phyloP scores from a whole-genome alignment of 2,329 filamentous ascomycete species.

The Botrytis tulipae region DNA sequence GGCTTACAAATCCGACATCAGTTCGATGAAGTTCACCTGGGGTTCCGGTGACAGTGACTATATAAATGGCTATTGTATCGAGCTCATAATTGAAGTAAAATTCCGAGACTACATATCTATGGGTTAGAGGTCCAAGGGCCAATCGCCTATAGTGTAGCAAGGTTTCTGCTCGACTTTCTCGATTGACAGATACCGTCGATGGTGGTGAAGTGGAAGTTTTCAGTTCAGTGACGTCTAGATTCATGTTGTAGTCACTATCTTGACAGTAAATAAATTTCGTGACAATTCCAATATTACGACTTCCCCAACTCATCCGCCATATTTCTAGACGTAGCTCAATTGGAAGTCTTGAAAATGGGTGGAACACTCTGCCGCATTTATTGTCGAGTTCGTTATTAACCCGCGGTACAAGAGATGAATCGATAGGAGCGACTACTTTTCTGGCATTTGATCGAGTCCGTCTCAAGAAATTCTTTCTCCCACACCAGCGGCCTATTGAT shows the following conservation, averaged over 20 bases:
- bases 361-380: background rate
- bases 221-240: too few species aligned
- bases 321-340: background rate
- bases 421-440: background rate
- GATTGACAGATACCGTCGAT: background rate
- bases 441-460: background rate
- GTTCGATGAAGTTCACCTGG: too few species aligned
- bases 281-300: background rate
- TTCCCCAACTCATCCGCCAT: background rate
- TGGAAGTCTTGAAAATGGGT: background rate
- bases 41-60: too few species aligned
- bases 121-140: rapidly evolving
- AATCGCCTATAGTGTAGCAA: background rate
- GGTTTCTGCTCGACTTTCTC: background rate
- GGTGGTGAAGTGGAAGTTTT: background rate
- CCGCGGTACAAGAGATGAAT: background rate
- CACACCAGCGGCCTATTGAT: background rate
- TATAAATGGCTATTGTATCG: background rate
- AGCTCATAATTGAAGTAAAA: background rate
- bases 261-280: too few species aligned
- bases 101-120: background rate
- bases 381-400: background rate
- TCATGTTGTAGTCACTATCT: too few species aligned
- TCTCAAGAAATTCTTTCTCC: background rate
- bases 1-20: rapidly evolving